Evolutionary conservation across 805 yeast species (phyloP), one percentile per base, ranked within the genome.

Genomic region (Metschnikowia peoriensis): DNA sequence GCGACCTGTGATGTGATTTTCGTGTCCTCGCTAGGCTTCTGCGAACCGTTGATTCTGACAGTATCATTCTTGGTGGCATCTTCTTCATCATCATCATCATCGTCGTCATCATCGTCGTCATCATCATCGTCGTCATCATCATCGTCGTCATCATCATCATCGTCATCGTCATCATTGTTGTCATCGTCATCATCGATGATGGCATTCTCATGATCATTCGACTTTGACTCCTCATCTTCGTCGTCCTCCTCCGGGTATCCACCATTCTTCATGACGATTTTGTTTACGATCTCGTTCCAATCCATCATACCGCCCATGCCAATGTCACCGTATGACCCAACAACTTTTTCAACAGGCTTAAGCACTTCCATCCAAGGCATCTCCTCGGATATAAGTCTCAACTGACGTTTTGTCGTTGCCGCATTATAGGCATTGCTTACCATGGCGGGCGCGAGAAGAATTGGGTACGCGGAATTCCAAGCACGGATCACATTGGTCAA

Each of bases 241-340:
- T 76, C 81, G 1, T 73, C 81, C 14, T 72, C 82, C 28, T 77
- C 81, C 1, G 79, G 79, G 55, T 73, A 75, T 46, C 83, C 71
- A 49, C 78, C 83, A 54, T 91, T 72, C 65, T 85, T 86, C 69
- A 84, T 76, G 17, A 88, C 96, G 46, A 89, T 78, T 61, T 84
- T 83, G 65, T 91, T 96, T 16, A 91, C 97, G 61, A 94, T 86
- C 67, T 92, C 97, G 66, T 89, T 88, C 83, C 96, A 90, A 62
- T 94, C 98, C 86, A 92, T 87, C 98, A 94, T 94, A 50, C 99
- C 98, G 46, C 99, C 98, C 90, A 94, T 88, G n/a, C 98, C 98
- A 51, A 94, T 91, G 62, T 93, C 98, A 55, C 99, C 98, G 72
- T 92, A 90, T 41, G 89, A 81, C 51, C 96, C 90, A 64, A 88